Evolutionary conservation across 805 yeast genomes (phyloP), one percentile per base, ranked within the genome.

Genomic region (Nakazawaea holstii): DNA sequence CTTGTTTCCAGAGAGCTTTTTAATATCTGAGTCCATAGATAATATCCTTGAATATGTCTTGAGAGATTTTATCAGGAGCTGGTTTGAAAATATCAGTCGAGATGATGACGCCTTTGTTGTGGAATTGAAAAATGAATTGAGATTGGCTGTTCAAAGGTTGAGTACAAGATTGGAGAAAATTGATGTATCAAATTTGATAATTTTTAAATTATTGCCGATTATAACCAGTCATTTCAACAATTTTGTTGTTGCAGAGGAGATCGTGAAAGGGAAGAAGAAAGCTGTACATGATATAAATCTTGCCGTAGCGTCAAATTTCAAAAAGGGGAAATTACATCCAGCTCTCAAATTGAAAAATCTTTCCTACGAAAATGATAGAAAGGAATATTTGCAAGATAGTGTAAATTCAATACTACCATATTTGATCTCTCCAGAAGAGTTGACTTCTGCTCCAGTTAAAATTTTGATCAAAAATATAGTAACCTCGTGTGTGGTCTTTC

Each of bases 381-480:
- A 74, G 57, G 56, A 58, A 13, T 80, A 83, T 66, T 61, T 86
- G 2, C 60, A 82, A 28, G 58, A 57, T 0, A 61, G 67, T 29
- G 55, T 81, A 0, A 62, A 63, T 0, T 59, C 61, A 26, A 45
- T 84, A 1, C 53, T 87, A 1, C 82, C 84, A 0, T 57, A 52
- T 11, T 43, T 89, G 1, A 55, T 88, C 0, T 73, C 82, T 1
- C 56, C 57, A 3, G 55, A 57, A 8, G 83, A 75, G 38, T 73
- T 71, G 26, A 50, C 62, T 2, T 80, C 84, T 8, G 68, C 69
- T 0, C 69, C 82, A 3, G 80, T 79, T 0, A 49, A 53, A 0
- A 60, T 73, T 0, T 64, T 91, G 8, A 55, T 84, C 0, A 68
- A 82, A 35, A 96, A 91, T 55, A 69, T 91, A 6, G 45, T 88